Evolutionary conservation across 2,329 filamentous ascomycete species (phyloP), one percentile per base, ranked within the genome.

Genomic region (Lachnellula suecica): DNA sequence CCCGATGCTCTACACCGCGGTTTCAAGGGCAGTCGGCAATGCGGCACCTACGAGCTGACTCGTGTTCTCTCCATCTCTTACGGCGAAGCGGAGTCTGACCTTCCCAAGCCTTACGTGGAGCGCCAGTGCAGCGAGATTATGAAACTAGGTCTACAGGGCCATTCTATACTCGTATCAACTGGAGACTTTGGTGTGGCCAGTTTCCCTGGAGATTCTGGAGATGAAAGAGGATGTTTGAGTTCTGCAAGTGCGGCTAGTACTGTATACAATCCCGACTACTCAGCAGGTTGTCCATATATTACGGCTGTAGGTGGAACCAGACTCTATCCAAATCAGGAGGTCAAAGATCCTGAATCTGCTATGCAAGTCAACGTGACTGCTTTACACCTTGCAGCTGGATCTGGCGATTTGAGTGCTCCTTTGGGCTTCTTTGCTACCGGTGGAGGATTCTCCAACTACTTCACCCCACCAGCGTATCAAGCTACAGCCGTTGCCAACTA

Each of bases 41-140:
- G 37, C 22, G 37, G 37, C 5, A 40, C 19, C 3, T 46, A 34
- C 10, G 65, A 74, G 29, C 61, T 83, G 10, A 81, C 82, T 0
- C 78, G 80, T 41, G 76, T 84, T 2, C 70, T 84, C 6, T 78
- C 77, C 40, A 74, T 81, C 17, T 81, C 78, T 13, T 84, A 84
- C 61, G 77, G 74, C 22, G 81, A 84, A 58, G 76, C 82, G 53
- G 81, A 84, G 66, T 71, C 79, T 44, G 73, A 74, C 0, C 78
- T 84, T 0, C 79, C 80, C 3, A 59, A 56, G 9, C 68, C 71
- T 1, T 84, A 83, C 54, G 81, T 81, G 0, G 61, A 68, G 47
- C 72, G 74, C 15, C 78, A 82, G 1, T 84, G 81, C 63, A 67
- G 73, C 45, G 65, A 78, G 52, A 76, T 83, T 51, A 78, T 77